A percentile compares a stretch with the other conserved stretches of the same genome.
Conservation (phyloP, 2,329 filamentous ascomycete species). For the Talaromyces funiculosus region DNA sequence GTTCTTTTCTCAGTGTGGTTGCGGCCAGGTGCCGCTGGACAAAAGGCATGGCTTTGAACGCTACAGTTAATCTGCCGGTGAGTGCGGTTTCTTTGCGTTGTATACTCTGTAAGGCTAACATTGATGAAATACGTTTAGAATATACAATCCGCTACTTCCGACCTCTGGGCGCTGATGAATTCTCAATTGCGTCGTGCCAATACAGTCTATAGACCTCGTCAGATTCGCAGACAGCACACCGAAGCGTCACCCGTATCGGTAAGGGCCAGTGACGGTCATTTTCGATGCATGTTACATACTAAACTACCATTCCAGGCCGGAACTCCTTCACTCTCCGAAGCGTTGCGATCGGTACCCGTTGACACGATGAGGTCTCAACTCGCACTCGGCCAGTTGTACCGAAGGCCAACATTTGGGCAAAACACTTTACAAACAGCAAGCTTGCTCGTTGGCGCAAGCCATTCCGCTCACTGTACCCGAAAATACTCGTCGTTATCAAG, state of each 20-base stretch:
- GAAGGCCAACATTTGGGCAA: conserved; percentile 13
- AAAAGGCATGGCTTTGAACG: conserved; percentile 49
- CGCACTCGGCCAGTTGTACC: conserved; percentile 17
- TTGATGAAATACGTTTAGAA: conserved; percentile 33
- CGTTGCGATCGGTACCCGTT: conserved; percentile 22
- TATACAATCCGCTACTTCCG: conserved; percentile 38
- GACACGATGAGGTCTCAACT: conserved; percentile 21
- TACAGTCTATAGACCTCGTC: conserved; percentile 10
- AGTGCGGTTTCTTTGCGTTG: conserved; percentile 16
- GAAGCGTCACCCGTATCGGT: conserved; percentile 15
- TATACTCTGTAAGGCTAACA: neutral
- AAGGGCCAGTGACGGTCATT: neutral
- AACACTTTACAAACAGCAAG: conserved; percentile 14
- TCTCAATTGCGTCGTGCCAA: conserved; percentile 32
- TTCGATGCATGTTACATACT: neutral
- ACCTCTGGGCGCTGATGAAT: conserved; percentile 41
- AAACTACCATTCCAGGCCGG: conserved; percentile 13
- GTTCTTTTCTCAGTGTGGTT: conserved; percentile 1
- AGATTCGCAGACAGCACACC: neutral
- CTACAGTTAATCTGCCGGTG: conserved; percentile 45
- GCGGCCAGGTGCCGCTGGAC: conserved; percentile 36
- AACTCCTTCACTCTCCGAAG: conserved; percentile 22
- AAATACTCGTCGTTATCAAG: conserved; percentile 30
- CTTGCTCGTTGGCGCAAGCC: conserved; percentile 17
- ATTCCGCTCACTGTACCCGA: conserved; percentile 20